Evolutionary conservation across 805 yeast species (phyloP), one percentile per base, ranked within the genome.

Genomic region (Candida vaughaniae): DNA sequence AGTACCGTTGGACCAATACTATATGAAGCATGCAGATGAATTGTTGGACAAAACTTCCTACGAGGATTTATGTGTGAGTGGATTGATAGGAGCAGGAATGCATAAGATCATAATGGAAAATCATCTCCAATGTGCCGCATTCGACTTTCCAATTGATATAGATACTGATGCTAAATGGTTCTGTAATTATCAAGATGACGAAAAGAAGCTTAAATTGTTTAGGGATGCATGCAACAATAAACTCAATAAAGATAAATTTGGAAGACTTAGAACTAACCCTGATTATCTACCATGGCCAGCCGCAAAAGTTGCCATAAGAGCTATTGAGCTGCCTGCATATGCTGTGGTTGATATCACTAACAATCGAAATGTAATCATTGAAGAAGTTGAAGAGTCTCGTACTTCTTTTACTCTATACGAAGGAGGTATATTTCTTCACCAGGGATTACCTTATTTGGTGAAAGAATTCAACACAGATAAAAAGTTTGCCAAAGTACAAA

Each of bases 71-170:
- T 64, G 72, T 37, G 69, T 68, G 3, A 61, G 51, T 5, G 62
- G 67, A 0, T 48, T 68, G 18, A 43, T 65, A 29, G 65, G 60
- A 16, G 49, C 57, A 22, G 57, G 60, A 2, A 56, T 62, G 42
- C 57, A 58, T 43, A 55, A 56, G 33, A 46, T 64, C 32, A 77
- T 90, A 1, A 53, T 85, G 42, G 91, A 86, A 45, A 81, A 84
- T 25, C 99, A 93, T 64, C 57, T 90, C 16, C 98, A 90, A 53
- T 93, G 98, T 69, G 96, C 98, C 0, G 95, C 96, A 0, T 85
- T 78, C 56, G 98, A 91, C 53, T 48, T 77, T 18, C 93, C 96
- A 0, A 64, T 91, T 6, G 57, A 56, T 22, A 49, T 78, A 8
- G 69, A 65, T 1, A 54, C 62, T 3, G 96, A 87, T 46, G 46